Base-by-base conservation (phyloP, 495 filamentous ascomycete species). In the Xylaria curta region DNA sequence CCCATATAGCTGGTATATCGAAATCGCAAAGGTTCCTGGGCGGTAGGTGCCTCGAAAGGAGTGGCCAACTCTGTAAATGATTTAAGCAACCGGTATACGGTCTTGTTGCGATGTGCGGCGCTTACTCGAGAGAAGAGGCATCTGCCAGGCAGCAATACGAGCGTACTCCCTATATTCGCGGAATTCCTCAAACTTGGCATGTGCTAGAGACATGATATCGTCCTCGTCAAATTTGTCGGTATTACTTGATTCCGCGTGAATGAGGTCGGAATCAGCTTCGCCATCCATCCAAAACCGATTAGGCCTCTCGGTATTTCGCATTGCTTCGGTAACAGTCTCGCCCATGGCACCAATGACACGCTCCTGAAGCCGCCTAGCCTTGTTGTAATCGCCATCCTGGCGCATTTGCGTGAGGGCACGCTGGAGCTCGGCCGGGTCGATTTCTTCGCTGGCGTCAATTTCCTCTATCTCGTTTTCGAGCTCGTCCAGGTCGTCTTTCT, bases 1-100 rank as follows among this genome's bases (percentile, higher is more conserved):
- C 97, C 97, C 87, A 98, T 89, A 81, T 98, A 98, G 59, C 90
- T 93, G n/a, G 97, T 98, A 83, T 97, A 97, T 76, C 96, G 91
- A 87, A 98, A 99, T 72, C 96, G 91, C 63, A 99, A 88, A 8
- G 88, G 84, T 73, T 92, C 85, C 60, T 90, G 84, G 59, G 82
- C 79, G 59, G 88, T 79, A 15, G 94, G 93, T 4, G 91, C 91
- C 44, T 85, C 83, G 82, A 97, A 98, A 44, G 92, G 90, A 81
- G 91, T 92, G 62, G 92, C 91, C 51, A 97, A 86, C 73, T 94
- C 94, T 97, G 76, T 53, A 65, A 21, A 49, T 9, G 69, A 26
- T 33, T 72, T 85, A 65, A 84, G 78, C 63, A 73, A 72, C 36
- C 47, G 15, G 42, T 40, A 60, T 28, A 65, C 47, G 68, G 66